Base-by-base conservation (phyloP, 2,329 filamentous ascomycete genomes). In the Botrytis byssoidea region DNA sequence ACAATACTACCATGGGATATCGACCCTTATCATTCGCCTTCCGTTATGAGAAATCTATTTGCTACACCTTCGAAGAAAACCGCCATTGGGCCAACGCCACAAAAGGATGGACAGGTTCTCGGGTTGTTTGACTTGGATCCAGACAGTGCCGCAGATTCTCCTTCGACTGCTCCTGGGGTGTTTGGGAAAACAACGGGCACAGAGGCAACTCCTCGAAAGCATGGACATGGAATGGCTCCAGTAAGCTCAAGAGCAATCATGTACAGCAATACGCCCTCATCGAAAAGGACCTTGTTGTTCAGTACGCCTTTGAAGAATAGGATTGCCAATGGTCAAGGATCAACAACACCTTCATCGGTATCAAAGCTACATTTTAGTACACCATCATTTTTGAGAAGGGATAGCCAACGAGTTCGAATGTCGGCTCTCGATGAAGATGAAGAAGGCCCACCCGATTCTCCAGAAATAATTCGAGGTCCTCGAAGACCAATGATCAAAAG, bases 61-160 rank as follows among this genome's bases (percentile, higher is more conserved):
- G 70, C 70, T 46, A 89, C 88, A 73, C 88, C 89, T 1, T 83
- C 83, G 0, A 84, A 86, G 18, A 88, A 88, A 3, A 89, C 88
- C 8, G 88, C 86, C 0, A 88, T 96, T 75, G 92, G 92, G 3
- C 93, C 93, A 1, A 96, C 93, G 20, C 93, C 93, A 4, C 93
- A 95, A 79, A 89, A 90, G 75, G 92, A 95, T 80, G 93, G 93
- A 42, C 88, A 89, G 32, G 90, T 94, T 1, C 85, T 96, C 3
- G 92, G 93, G 7, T 83, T 96, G 29, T 96, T 96, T 80, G 93
- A 95, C 79, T 83, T 94, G 12, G 83, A 85, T 40, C 85, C 88
- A 73, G 84, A 84, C 60, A 74, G 73, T 46, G 87, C 86, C 8
- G 87, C 88, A 1, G 86, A 87, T 35, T 76, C 77, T 22, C 78